phyloP scores from a whole-genome alignment of 2,329 filamentous ascomycete species.

The Allantophomopsis cytisporea region DNA sequence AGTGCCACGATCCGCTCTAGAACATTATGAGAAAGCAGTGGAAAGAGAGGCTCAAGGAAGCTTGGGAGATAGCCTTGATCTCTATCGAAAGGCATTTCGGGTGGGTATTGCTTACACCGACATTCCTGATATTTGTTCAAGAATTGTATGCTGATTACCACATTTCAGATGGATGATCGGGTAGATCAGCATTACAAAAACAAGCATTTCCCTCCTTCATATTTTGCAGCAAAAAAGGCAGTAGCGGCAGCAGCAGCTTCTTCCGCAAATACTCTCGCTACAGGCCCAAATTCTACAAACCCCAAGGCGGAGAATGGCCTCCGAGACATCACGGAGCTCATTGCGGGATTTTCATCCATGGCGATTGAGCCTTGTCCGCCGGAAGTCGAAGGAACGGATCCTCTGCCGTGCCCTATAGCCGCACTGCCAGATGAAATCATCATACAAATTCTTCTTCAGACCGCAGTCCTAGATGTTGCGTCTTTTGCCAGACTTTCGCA shows the following conservation, averaged over 20 bases:
- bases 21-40: slow-evolving; percentile 86
- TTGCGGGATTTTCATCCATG: slow-evolving; percentile 60
- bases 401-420: slow-evolving; percentile 71
- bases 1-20: slow-evolving; percentile 65
- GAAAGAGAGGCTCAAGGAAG: slow-evolving; percentile 77
- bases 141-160: background rate
- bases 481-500: slow-evolving; percentile 62
- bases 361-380: slow-evolving; percentile 56
- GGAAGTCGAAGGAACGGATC: slow-evolving; percentile 54
- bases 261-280: slow-evolving; percentile 1
- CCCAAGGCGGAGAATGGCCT: slow-evolving; percentile 28
- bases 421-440: slow-evolving; percentile 74
- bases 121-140: background rate
- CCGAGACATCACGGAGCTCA: slow-evolving; percentile 51
- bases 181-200: slow-evolving; percentile 82
- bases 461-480: slow-evolving; percentile 63
- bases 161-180: slow-evolving; percentile 56
- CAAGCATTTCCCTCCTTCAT: slow-evolving; percentile 70
- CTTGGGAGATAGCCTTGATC: slow-evolving; percentile 73
- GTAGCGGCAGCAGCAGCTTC: slow-evolving; percentile 13
- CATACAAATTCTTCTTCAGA: slow-evolving; percentile 59
- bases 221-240: slow-evolving; percentile 29
- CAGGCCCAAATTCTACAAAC: slow-evolving; percentile 2
- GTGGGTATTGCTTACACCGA: slow-evolving; percentile 29
- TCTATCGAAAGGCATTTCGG: slow-evolving; percentile 84